Base-by-base conservation (phyloP, 2,329 filamentous ascomycete species). In the Parastagonospora avenae region DNA sequence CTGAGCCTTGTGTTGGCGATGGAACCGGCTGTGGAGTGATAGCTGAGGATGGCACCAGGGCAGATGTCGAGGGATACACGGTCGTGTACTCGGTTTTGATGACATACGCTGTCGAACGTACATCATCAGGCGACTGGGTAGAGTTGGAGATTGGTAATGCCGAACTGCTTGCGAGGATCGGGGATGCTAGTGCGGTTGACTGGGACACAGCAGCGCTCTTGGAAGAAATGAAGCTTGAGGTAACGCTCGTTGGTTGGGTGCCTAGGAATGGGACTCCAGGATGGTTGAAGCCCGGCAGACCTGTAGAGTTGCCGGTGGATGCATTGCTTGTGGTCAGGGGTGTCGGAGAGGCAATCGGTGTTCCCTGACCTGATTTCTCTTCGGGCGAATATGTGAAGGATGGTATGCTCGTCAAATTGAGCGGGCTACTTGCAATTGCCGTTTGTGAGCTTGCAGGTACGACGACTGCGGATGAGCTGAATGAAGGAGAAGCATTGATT, bases 31-130 rank as follows among this genome's bases (percentile, higher is more conserved):
- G 40, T 36, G 47, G 51, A 7, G 36, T 27, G 10, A 54, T 32
- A 10, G 38, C 39, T 42, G 48, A 28, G 12, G 50, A 48, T 27
- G 36, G 31, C 6, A 19, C 31, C 9, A 28, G n/a, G 16, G 48
- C 42, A 12, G 60, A 50, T 12, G 49, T 35, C 9, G 64, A 62
- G 5, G 52, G 57, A 15, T 54, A 61, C 3, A 70, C 53, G 10
- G 69, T 70, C 4, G 65, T 68, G 48, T 64, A 71, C 40, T 65
- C 52, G 1, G 67, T 70, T 30, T 62, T 57, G 2, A 63, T 71
- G 29, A 71, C 56, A 24, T 24, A 24, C 5, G 19, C 19, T 24
- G 19, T 29, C 16, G 54, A 39, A 19, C 48, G 39, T 2, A 36
- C 14, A 27, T n/a, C 10, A 8, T 19, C 35, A 8, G 47, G 28